Evolutionary conservation across 169 alveolate species (phyloP).

Genomic region (Cryptosporidium bovis): DNA sequence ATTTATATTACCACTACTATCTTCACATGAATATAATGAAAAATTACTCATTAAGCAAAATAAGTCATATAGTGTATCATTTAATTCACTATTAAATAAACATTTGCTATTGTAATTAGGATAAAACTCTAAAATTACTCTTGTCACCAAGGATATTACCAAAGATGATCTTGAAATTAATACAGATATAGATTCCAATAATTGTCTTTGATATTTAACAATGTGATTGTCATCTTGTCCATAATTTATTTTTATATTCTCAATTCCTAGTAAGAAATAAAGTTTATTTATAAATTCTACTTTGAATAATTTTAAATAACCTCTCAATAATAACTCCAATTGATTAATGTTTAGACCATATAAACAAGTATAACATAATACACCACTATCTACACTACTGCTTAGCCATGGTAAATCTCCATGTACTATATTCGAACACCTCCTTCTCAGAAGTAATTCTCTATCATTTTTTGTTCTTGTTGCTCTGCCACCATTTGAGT

Average conservation of each 20-base stretch:
- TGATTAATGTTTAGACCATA: conserved; percentile 35
- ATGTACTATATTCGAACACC: conserved; percentile 50
- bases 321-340: conserved; percentile 15
- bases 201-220: conserved; percentile 1
- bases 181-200: conserved; percentile 40
- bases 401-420: conserved; percentile 74
- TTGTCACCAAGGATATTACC: conserved; percentile 27
- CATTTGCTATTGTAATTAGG: conserved; percentile 1
- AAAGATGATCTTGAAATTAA: conserved; percentile 46
- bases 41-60: conserved; percentile 59
- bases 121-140: conserved; percentile 33
- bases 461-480: conserved; percentile 2
- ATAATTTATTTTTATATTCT: not conserved
- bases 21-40: conserved; percentile 49
- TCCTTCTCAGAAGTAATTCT: conserved; percentile 53
- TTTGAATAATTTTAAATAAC: conserved; percentile 15
- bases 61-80: conserved; percentile 13
- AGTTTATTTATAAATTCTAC: conserved; percentile 14
- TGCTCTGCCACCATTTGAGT: not conserved
- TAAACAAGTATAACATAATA: conserved; percentile 52
- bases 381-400: conserved; percentile 70
- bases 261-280: conserved; percentile 43
- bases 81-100: not conserved
- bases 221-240: not conserved
- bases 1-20: not conserved